phyloP scores from a whole-genome alignment of 257 asterid genomes.

The Gynochthodes officinalis region DNA sequence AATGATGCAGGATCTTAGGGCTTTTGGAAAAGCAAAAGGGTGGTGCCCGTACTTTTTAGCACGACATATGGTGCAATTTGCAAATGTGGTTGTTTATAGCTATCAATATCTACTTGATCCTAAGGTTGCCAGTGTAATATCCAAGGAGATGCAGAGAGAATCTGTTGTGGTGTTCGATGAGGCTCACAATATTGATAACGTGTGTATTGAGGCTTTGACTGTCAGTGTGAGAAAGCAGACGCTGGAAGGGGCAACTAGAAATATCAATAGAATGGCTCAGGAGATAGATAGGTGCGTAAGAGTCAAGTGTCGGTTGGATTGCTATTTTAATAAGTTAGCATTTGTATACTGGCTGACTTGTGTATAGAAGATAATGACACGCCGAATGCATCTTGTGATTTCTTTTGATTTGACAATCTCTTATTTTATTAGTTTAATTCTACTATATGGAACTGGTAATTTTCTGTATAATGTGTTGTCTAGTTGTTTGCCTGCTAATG shows the following conservation, averaged over 20 bases:
- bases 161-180: constrained; percentile 96
- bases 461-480: background rate
- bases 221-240: constrained; percentile 95
- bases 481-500: background rate
- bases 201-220: constrained; percentile 95
- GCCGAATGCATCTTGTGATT: background rate
- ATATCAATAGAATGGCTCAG: constrained; percentile 77
- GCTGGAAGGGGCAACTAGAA: constrained; percentile 95
- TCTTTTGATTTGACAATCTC: background rate
- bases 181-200: constrained; percentile 98
- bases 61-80: constrained; percentile 89
- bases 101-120: constrained; percentile 98
- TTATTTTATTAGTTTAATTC: background rate
- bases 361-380: background rate
- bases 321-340: background rate
- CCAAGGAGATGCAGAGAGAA: constrained; percentile 98
- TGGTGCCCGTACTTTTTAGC: constrained; percentile 98
- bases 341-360: background rate
- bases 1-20: constrained; percentile 62
- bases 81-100: constrained; percentile 94
- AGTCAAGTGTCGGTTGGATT: constrained; percentile 7
- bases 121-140: constrained; percentile 93
- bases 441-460: background rate
- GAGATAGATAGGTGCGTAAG: constrained; percentile 82
- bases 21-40: constrained; percentile 76